A percentile compares a stretch with the other conserved stretches of the same genome.
Conservation (phyloP, 2,329 filamentous ascomycete genomes). For the Phialocephala subalpina region DNA sequence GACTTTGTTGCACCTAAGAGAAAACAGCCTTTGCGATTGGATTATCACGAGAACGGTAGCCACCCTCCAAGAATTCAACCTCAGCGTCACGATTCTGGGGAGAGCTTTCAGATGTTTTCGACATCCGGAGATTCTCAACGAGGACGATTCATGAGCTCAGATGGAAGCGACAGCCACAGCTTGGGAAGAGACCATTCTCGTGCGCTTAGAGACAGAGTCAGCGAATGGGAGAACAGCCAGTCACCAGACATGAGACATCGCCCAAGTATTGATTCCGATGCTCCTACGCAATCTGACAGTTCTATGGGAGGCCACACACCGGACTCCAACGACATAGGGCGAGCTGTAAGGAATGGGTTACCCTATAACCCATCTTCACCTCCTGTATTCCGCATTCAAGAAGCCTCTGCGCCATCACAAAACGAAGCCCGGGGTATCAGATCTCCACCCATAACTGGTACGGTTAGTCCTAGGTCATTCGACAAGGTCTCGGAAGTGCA, state of each 20-base stretch:
- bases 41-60: conserved; percentile 34
- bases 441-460: conserved; percentile 19
- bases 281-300: conserved; percentile 27
- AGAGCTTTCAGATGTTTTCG: conserved; percentile 68
- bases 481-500: conserved; percentile 31
- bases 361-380: conserved; percentile 28
- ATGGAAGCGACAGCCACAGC: conserved; percentile 42
- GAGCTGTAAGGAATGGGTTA: conserved; percentile 15
- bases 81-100: conserved; percentile 64
- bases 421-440: conserved; percentile 13
- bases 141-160: conserved; percentile 49
- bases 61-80: conserved; percentile 35
- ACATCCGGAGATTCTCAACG: conserved; percentile 58
- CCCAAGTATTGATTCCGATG: conserved; percentile 36
- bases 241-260: conserved; percentile 30
- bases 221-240: conserved; percentile 42
- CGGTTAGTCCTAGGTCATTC: conserved; percentile 22
- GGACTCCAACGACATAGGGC: conserved; percentile 20
- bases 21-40: conserved; percentile 48
- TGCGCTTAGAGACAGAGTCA: conserved; percentile 37
- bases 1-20: conserved; percentile 57
- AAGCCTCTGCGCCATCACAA: conserved; percentile 34
- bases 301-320: conserved; percentile 26
- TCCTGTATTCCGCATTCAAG: conserved; percentile 37
- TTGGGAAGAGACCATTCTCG: conserved; percentile 21